Percentiles rank a stretch among this genome's conserved stretches.
Conservation (phyloP, 768 basidiomycete genomes). For the Xerocomellus intermedius region DNA sequence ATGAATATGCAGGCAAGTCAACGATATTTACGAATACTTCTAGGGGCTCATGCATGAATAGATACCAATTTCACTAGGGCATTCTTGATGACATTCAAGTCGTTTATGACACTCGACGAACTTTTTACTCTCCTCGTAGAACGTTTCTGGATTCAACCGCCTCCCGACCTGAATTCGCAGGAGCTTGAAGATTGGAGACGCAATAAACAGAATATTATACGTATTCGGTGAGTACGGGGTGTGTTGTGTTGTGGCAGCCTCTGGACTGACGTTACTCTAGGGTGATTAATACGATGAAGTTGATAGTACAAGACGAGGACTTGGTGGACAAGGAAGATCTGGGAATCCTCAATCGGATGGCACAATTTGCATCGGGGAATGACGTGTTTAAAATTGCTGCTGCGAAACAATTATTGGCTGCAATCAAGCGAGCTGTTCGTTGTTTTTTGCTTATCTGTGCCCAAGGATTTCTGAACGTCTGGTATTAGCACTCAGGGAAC, state of each 20-base stretch:
- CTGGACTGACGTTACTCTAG: constrained; percentile 29
- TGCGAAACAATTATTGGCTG: constrained; percentile 47
- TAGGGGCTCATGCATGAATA: constrained; percentile 19
- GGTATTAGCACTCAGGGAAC: constrained; percentile 33
- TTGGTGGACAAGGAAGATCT: constrained; percentile 54
- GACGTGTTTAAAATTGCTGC: constrained; percentile 41
- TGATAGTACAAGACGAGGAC: constrained; percentile 56
- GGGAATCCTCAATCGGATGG: constrained; percentile 51
- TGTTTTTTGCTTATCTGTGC: not conserved
- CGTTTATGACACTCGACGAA: constrained; percentile 55
- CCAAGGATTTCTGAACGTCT: not conserved
- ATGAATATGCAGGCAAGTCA: constrained; percentile 55
- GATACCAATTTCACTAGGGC: constrained; percentile 57
- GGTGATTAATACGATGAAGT: constrained; percentile 63
- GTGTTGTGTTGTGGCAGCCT: not conserved
- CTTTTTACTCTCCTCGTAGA: constrained; percentile 54
- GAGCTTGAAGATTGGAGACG: constrained; percentile 55
- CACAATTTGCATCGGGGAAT: constrained; percentile 47
- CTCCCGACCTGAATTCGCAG: constrained; percentile 39
- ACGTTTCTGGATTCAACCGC: constrained; percentile 57
- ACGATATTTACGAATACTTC: not conserved
- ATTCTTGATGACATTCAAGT: constrained; percentile 70
- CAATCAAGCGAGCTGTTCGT: constrained; percentile 54
- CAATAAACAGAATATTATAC: constrained; percentile 57
- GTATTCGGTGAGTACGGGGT: constrained; percentile 46